Evolutionary conservation across 768 basidiomycete species (phyloP), one percentile per base, ranked within the genome.

Genomic region (Suillus lakei): DNA sequence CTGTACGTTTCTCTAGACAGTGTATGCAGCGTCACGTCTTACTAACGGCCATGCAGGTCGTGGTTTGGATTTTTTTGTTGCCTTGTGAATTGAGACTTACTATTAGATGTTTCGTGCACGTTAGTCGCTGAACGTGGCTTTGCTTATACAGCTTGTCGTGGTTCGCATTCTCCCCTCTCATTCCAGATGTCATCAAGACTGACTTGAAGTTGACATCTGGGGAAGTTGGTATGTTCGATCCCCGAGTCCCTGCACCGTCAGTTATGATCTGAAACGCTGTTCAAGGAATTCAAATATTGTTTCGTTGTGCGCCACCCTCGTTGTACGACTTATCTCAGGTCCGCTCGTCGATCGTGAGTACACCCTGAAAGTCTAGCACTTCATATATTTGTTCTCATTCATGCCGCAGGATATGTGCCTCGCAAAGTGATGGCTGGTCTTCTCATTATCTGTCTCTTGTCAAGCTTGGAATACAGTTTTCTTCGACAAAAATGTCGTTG

Each of bases 111-210:
- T 61, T 65, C 50, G 55, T 63, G 36, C 34, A 21, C 9, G 23
- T 23, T 38, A 43, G 67, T 80, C 3, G 75, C 79, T 41, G 79
- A 30, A 54, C 41, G 28, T 44, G 28, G 34, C n/a, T 28, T 30
- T 18, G 41, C 28, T 48, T 18, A 15, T 36, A 15, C 60, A 80
- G 79, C 51, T 61, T 80, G 32, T 78, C 78, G 1, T 84, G 86
- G 88, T 88, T 88, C 64, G 86, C 87, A 1, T 88, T 89, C 69
- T 79, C 86, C n/a, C 87, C 87, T 0, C 81, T 88, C 18, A 81
- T 86, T 41, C 84, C 86, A 0, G 83, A 85, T 10, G 84, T 81
- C 36, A 87, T 89, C 74, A 82, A 81, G 67, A 69, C 71, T 30
- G 87, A 88, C 73, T 79, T 88, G 64, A 74, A 81, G 2, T 76